phyloP scores from a whole-genome alignment of 2,329 filamentous ascomycete species.

The Aspergillus luchuensis region DNA sequence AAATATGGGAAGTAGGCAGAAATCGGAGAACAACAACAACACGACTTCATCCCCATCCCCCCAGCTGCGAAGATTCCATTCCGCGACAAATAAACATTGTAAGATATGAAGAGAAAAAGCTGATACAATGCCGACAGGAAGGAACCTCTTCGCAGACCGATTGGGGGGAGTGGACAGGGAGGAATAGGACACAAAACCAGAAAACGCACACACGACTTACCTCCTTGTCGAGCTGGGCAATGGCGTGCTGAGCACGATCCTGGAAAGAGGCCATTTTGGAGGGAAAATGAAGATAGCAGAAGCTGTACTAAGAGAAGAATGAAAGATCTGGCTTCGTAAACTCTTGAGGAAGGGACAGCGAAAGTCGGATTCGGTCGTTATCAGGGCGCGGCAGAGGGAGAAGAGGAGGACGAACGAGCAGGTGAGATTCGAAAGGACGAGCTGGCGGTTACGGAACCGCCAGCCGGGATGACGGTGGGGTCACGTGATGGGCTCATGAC shows the following conservation, averaged over 20 bases:
- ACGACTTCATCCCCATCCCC: background rate
- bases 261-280: constrained; percentile 54
- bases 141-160: background rate
- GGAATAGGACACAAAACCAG: constrained; percentile 18
- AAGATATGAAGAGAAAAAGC: background rate
- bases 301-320: constrained; percentile 6
- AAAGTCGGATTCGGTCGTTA: constrained; percentile 13
- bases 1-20: constrained; percentile 13
- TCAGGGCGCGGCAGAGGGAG: constrained; percentile 8
- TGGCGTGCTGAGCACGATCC: constrained; percentile 64
- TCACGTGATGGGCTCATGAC: constrained; percentile 27
- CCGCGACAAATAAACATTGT: no score
- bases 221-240: constrained; percentile 70
- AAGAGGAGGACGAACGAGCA: background rate
- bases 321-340: background rate
- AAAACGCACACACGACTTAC: constrained; percentile 46
- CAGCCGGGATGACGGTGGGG: constrained; percentile 18
- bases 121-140: background rate
- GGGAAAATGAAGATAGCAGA: constrained; percentile 1
- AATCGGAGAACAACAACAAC: background rate
- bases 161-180: background rate
- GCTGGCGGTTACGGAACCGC: constrained; percentile 21
- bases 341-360: background rate
- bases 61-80: background rate
- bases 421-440: constrained; percentile 21